Conservation (phyloP, 306 rosid genomes). For the Prunus mume region DNA sequence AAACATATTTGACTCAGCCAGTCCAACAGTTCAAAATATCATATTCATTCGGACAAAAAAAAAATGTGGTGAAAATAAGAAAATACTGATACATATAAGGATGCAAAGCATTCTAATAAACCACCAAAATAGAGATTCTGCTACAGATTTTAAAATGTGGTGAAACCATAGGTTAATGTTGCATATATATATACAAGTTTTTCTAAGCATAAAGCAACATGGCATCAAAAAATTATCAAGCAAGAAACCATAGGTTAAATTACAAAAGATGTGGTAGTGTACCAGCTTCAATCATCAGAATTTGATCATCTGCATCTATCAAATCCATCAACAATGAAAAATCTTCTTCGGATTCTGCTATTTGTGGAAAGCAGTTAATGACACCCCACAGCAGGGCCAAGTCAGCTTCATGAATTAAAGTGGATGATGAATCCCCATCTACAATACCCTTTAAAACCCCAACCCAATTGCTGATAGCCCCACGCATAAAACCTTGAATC, state of each 20-base stretch:
- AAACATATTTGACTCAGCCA: not conserved
- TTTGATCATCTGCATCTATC: slow-evolving; percentile 54
- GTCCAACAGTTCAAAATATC: not conserved
- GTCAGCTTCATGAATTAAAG: slow-evolving; percentile 41
- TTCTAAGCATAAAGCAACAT: not conserved
- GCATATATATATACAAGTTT: not conserved
- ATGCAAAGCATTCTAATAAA: not conserved
- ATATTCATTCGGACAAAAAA: not conserved
- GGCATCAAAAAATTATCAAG: slow-evolving; percentile 2
- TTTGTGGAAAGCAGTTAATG: slow-evolving; percentile 60
- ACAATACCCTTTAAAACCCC: slow-evolving; percentile 35
- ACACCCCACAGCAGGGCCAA: slow-evolving; percentile 73
- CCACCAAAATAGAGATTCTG: not conserved
- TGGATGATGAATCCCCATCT: slow-evolving; percentile 26
- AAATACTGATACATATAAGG: not conserved
- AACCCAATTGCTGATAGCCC: slow-evolving; percentile 39
- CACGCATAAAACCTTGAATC: slow-evolving; percentile 50
- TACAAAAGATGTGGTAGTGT: slow-evolving; percentile 22
- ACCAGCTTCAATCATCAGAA: slow-evolving; percentile 50
- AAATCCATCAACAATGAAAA: slow-evolving; percentile 56
- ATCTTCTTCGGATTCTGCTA: slow-evolving; percentile 37
- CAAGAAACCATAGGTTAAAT: slow-evolving; percentile 1
- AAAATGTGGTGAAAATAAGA: not conserved
- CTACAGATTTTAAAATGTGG: not conserved
- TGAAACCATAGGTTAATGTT: not conserved